A percentile compares a stretch with the other conserved stretches of the same genome.
Evolutionary conservation across 2,329 filamentous ascomycete genomes (phyloP).

Genomic region (Didymella keratinophila): DNA sequence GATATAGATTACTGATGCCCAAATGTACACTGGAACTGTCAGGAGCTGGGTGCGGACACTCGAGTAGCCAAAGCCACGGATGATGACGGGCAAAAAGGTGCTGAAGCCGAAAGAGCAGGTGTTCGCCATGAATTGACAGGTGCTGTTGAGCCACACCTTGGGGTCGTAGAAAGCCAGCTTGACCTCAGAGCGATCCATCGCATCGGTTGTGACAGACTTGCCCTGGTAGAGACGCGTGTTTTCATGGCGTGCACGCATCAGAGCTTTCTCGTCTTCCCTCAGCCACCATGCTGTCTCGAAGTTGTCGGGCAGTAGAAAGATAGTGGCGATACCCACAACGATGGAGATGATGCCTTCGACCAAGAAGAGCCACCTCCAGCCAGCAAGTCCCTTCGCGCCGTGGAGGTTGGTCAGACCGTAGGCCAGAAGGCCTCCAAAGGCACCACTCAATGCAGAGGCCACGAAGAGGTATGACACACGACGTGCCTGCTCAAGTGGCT

Average conservation of each 20-base stretch:
- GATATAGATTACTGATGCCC: conserved; percentile 31
- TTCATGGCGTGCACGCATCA: conserved; percentile 60
- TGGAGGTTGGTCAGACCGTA: conserved; percentile 46
- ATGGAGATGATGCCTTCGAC: conserved; percentile 64
- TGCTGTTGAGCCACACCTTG: conserved; percentile 62
- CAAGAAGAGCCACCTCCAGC: conserved; percentile 59
- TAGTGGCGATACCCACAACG: conserved; percentile 56
- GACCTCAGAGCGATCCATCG: conserved; percentile 90
- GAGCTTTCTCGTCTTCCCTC: conserved; percentile 58
- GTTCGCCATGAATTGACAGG: conserved; percentile 55
- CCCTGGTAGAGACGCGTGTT: conserved; percentile 55
- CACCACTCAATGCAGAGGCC: conserved; percentile 60
- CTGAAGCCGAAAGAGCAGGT: conserved; percentile 29
- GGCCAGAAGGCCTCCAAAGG: conserved; percentile 63
- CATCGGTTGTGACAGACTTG: conserved; percentile 75
- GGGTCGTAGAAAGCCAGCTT: conserved; percentile 72
- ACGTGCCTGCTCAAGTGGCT: conserved; percentile 58
- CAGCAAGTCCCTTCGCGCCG: conserved; percentile 17
- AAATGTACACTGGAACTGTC: conserved; percentile 39
- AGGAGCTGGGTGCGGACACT: conserved; percentile 34
- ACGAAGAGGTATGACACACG: conserved; percentile 61
- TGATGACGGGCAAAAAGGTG: conserved; percentile 36
- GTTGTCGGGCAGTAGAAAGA: conserved; percentile 59
- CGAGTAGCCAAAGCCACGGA: conserved; percentile 32
- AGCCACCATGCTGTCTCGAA: conserved; percentile 59